These are phyloP conservation scores for Coffea eugenioides DNA, from an alignment of 257 asterid genomes.

Conservation along the genomic window DNA sequence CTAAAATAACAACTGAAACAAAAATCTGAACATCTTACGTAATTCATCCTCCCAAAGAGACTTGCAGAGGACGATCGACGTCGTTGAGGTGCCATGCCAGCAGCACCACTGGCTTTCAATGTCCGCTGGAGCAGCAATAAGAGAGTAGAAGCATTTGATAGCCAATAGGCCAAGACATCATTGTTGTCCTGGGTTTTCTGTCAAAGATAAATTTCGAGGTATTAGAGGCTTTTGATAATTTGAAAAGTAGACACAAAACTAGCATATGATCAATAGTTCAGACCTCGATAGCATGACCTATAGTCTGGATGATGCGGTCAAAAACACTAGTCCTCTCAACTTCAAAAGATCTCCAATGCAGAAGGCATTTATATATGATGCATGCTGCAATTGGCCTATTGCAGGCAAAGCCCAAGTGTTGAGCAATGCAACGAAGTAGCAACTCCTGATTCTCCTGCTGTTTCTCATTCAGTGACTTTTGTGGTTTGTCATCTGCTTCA, in stretches of 20 bases:
- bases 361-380: constrained; percentile 89
- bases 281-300: constrained; percentile 98
- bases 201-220: constrained; percentile 10
- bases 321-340: constrained; percentile 94
- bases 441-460: constrained; percentile 95
- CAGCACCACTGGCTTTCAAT: constrained; percentile 88
- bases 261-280: constrained; percentile 25
- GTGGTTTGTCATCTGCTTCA: constrained; percentile 92
- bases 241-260: constrained; percentile 7
- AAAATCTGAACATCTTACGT: constrained; percentile 36
- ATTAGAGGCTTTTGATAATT: constrained; percentile 20
- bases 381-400: constrained; percentile 94
- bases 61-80: constrained; percentile 89
- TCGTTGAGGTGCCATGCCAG: constrained; percentile 87
- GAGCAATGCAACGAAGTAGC: constrained; percentile 80
- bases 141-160: constrained; percentile 93
- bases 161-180: constrained; percentile 89
- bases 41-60: constrained; percentile 92
- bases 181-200: constrained; percentile 93
- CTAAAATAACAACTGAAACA: background rate
- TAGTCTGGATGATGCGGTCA: constrained; percentile 91
- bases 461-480: constrained; percentile 89
- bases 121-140: constrained; percentile 94
- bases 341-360: constrained; percentile 98
- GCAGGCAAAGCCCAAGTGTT: constrained; percentile 83